These are phyloP conservation scores for Dicorynia guianensis DNA, from an alignment of 306 rosid species.

Conservation along the genomic window DNA sequence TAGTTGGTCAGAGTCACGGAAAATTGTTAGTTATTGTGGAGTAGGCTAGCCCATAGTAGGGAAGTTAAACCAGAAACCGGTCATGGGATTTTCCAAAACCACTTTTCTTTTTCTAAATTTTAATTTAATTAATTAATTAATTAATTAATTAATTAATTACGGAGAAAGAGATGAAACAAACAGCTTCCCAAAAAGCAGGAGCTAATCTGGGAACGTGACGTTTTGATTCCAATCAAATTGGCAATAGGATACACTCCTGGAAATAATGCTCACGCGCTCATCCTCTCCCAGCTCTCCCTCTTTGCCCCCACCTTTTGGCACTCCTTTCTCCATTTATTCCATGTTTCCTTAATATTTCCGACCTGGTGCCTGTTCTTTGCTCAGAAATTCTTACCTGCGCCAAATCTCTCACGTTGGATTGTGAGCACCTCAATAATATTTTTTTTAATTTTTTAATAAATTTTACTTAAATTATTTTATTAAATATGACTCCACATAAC, in stretches of 20 bases:
- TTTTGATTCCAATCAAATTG: constrained; percentile 52
- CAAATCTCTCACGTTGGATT: too few relatives aligned
- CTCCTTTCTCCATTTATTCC: too few relatives aligned
- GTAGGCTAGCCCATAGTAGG: constrained; percentile 26
- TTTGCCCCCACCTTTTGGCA: too few relatives aligned
- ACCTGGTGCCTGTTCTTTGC: too few relatives aligned
- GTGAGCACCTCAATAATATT: too few relatives aligned
- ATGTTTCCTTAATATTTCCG: too few relatives aligned
- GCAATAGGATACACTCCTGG: background rate
- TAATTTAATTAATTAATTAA: background rate
- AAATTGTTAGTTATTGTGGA: background rate
- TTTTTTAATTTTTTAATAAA: too few relatives aligned
- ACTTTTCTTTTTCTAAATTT: background rate
- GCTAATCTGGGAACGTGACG: constrained; percentile 37
- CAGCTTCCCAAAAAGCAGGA: constrained; percentile 74
- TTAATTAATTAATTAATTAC: background rate
- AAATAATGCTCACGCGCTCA: too few relatives aligned
- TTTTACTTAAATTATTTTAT: too few relatives aligned
- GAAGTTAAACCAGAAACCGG: constrained; percentile 16
- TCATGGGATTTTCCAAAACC: background rate
- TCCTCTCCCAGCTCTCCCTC: too few relatives aligned
- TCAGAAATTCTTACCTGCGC: too few relatives aligned
- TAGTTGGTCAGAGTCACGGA: background rate
- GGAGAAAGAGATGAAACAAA: background rate
- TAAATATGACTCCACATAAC: too few relatives aligned